A percentile compares a stretch with the other conserved stretches of the same genome.
phyloP scores from a whole-genome alignment of 352 stramenopile genomes.

The Phytopythium ostracodes region DNA sequence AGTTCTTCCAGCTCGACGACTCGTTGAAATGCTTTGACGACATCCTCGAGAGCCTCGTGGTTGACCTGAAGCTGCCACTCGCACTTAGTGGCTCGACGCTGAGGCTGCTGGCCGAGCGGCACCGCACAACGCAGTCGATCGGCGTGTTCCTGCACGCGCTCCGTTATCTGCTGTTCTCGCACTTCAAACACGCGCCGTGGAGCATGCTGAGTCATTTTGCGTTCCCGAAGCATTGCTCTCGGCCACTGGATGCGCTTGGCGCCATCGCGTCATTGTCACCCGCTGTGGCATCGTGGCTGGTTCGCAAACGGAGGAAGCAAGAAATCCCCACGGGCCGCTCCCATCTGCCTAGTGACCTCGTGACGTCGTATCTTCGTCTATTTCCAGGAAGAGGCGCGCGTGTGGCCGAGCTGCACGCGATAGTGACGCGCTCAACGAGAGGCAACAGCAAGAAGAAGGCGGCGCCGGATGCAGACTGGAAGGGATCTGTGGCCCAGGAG shows the following conservation, averaged over 20 bases:
- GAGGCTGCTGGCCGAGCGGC: conserved; percentile 35
- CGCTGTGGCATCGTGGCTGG: neutral
- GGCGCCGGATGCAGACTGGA: conserved; percentile 15
- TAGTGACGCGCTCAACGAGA: neutral
- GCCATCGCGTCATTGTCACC: neutral
- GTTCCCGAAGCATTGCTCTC: conserved; percentile 18
- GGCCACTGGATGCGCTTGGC: conserved; percentile 11
- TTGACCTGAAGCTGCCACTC: conserved; percentile 59
- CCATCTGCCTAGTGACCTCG: neutral
- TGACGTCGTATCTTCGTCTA: neutral
- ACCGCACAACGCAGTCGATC: conserved; percentile 64
- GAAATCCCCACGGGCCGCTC: neutral
- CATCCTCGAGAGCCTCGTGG: conserved; percentile 67
- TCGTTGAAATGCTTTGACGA: conserved; percentile 73
- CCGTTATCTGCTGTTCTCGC: conserved; percentile 53
- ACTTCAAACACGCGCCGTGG: conserved; percentile 52
- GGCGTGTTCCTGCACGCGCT: conserved; percentile 56
- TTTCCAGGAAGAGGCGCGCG: neutral
- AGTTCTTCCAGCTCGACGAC: conserved; percentile 78
- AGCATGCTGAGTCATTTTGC: conserved; percentile 58
- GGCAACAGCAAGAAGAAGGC: neutral
- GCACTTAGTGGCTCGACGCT: conserved; percentile 44
- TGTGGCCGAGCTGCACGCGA: neutral
- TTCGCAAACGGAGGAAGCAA: neutral
- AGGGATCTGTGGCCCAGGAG: conserved; percentile 27